Conservation (phyloP, 176 grass and related monocot species). For the Canna indica region DNA sequence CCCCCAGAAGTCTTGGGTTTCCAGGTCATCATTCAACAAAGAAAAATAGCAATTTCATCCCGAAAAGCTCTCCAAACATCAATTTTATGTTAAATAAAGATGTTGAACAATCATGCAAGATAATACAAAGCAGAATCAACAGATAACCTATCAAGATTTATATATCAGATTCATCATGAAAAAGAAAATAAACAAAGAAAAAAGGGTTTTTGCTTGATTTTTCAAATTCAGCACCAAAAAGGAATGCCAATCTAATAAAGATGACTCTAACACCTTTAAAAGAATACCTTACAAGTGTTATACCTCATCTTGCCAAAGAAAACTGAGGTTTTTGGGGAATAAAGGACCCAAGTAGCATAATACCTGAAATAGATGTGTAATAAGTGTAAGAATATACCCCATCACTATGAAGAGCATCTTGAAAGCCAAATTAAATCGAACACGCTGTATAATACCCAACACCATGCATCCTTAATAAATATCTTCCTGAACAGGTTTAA, state of each 20-base stretch:
- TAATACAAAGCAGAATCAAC: neutral
- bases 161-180: neutral
- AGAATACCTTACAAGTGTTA: slow-evolving; percentile 24
- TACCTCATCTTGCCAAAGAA: slow-evolving; percentile 99
- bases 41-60: neutral
- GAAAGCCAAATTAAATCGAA: neutral
- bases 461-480: neutral
- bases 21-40: neutral
- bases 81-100: too few species aligned
- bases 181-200: neutral
- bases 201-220: neutral
- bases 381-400: neutral
- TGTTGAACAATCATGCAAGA: neutral
- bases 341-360: slow-evolving; percentile 80
- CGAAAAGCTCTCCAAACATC: too few species aligned
- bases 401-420: neutral
- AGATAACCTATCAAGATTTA: neutral
- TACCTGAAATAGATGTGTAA: slow-evolving; percentile 47
- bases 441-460: neutral
- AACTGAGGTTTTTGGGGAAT: slow-evolving; percentile 80
- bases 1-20: neutral
- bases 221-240: neutral
- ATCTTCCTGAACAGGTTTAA: neutral
- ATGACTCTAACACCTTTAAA: slow-evolving; percentile 24
- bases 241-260: slow-evolving; percentile 1